Percentiles rank a stretch among this genome's conserved stretches.
Evolutionary conservation across 352 stramenopile species (phyloP).

Genomic region (Phytophthora vignae): DNA sequence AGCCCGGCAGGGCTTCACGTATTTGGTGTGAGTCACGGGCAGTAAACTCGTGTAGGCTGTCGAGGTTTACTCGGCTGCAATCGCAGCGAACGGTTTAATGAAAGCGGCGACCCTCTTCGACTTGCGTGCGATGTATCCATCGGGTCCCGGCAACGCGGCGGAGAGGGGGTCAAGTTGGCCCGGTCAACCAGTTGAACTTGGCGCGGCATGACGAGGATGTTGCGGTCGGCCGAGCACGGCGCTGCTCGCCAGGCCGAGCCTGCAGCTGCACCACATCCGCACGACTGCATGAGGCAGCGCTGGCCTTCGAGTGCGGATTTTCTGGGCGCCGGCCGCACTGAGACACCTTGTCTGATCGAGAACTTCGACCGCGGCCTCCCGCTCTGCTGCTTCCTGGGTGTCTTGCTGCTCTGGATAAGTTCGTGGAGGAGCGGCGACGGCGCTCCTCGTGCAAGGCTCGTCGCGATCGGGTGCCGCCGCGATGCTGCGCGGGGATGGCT

Average conservation of each 20-base stretch:
- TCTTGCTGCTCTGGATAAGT: background rate
- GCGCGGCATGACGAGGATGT: constrained; percentile 21
- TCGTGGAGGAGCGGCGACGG: too few species aligned
- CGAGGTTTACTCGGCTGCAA: too few species aligned
- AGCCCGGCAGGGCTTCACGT: too few species aligned
- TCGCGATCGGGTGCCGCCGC: too few species aligned
- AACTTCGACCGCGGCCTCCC: background rate
- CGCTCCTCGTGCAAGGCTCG: background rate
- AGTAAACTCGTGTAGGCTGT: too few species aligned
- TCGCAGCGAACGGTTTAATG: background rate
- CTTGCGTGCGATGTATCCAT: constrained; percentile 2
- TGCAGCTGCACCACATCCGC: background rate
- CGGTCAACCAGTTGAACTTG: constrained; percentile 1
- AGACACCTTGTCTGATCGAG: constrained; percentile 30
- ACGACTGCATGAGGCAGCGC: too few species aligned
- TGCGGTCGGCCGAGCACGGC: background rate
- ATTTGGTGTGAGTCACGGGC: too few species aligned
- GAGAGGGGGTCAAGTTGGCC: background rate
- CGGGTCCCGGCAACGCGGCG: background rate
- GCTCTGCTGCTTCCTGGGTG: background rate
- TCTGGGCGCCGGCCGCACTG: constrained; percentile 16
- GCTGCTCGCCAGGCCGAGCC: too few species aligned
- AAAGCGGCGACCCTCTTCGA: background rate
- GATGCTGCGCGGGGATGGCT: constrained; percentile 8
- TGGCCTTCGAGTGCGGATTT: constrained; percentile 1